Percentiles rank a stretch among this genome's conserved stretches.
phyloP scores from a whole-genome alignment of 352 stramenopile genomes.

The Phytophthora fragariae region DNA sequence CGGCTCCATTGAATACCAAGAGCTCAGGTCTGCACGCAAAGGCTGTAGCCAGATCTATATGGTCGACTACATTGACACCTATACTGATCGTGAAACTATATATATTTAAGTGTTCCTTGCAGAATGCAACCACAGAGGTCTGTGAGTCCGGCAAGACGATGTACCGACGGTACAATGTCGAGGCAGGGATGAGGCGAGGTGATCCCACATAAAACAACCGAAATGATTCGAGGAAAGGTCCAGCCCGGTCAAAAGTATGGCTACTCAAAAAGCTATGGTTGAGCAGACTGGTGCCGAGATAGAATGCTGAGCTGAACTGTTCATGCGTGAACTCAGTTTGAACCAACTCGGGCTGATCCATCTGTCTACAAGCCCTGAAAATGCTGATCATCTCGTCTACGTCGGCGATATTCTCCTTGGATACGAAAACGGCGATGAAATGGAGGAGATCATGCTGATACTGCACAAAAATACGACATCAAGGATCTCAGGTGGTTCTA shows the following conservation, averaged over 20 bases:
- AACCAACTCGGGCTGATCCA: background rate
- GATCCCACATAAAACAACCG: slow-evolving; percentile 10
- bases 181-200: background rate
- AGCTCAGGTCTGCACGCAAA: slow-evolving; percentile 8
- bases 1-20: background rate
- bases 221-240: slow-evolving; percentile 14
- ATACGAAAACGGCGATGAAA: background rate
- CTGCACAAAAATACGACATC: slow-evolving; percentile 11
- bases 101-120: slow-evolving; percentile 10
- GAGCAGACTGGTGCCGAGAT: slow-evolving; percentile 10
- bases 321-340: background rate
- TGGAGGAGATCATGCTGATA: background rate
- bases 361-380: slow-evolving; percentile 2
- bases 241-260: slow-evolving; percentile 12
- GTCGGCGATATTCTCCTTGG: slow-evolving; percentile 12
- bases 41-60: slow-evolving; percentile 6
- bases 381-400: slow-evolving; percentile 8
- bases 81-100: slow-evolving; percentile 2
- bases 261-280: slow-evolving; percentile 13
- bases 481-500: slow-evolving; percentile 19
- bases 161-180: slow-evolving; percentile 5
- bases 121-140: slow-evolving; percentile 2
- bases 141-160: background rate
- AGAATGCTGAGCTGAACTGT: slow-evolving; percentile 8
- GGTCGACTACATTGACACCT: slow-evolving; percentile 12